These are phyloP conservation scores for Tylopilus plumbeoviolaceoides DNA, from an alignment of 768 basidiomycete species.

Conservation along the genomic window DNA sequence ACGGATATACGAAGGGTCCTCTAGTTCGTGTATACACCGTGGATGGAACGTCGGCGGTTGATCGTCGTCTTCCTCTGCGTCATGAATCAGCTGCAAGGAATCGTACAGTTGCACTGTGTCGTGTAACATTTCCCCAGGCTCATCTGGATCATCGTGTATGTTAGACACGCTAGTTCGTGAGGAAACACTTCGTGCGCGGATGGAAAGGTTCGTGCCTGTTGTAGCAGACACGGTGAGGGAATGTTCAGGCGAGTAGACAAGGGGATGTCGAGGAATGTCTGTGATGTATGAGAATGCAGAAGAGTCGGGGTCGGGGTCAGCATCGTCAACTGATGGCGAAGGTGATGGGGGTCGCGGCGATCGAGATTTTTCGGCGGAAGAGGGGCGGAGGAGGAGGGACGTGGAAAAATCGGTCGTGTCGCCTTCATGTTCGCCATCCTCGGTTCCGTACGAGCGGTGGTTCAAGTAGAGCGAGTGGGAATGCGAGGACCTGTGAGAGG, in stretches of 20 bases:
- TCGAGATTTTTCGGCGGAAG: constrained; percentile 1
- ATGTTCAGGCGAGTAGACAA: constrained; percentile 29
- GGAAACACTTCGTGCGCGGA: constrained; percentile 27
- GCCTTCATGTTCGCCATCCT: constrained; percentile 1
- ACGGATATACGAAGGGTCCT: constrained; percentile 30
- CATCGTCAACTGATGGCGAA: background rate
- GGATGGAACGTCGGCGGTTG: constrained; percentile 27
- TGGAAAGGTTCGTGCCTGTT: constrained; percentile 30
- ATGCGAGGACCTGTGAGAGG: background rate
- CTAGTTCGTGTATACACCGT: constrained; percentile 56
- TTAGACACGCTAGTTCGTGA: constrained; percentile 22
- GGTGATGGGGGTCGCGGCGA: constrained; percentile 1
- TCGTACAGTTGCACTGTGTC: constrained; percentile 17
- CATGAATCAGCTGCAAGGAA: constrained; percentile 8
- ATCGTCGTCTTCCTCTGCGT: constrained; percentile 27
- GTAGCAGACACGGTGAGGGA: constrained; percentile 34
- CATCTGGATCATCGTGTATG: constrained; percentile 11
- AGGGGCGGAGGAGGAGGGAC: constrained; percentile 25
- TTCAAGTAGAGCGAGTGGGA: constrained; percentile 17
- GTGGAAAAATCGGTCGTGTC: constrained; percentile 20
- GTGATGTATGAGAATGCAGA: constrained; percentile 24
- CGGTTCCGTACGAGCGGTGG: constrained; percentile 20
- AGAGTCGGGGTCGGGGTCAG: constrained; percentile 3
- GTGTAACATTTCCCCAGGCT: constrained; percentile 11
- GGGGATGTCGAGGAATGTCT: constrained; percentile 30